These are phyloP conservation scores for Sarocladium oryzae DNA, from an alignment of 2,329 filamentous ascomycete genomes.

Conservation along the genomic window DNA sequence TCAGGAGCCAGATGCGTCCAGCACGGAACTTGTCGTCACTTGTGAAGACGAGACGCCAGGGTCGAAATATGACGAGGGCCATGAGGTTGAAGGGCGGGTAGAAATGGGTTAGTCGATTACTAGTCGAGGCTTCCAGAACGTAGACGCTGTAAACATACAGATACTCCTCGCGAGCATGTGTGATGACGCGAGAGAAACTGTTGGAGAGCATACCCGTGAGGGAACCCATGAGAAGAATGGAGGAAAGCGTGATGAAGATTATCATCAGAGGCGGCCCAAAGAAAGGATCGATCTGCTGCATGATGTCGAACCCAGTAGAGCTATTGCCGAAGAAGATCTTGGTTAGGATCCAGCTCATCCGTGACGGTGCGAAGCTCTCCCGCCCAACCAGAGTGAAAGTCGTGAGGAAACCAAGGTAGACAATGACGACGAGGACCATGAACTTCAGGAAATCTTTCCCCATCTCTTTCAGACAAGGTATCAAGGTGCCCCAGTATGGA, in stretches of 20 bases:
- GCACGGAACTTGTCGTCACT: conserved; percentile 57
- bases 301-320: conserved; percentile 66
- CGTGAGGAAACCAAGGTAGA: conserved; percentile 84
- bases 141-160: conserved; percentile 67
- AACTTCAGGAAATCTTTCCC: conserved; percentile 88
- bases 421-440: conserved; percentile 68
- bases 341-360: conserved; percentile 71
- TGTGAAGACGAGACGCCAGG: conserved; percentile 61
- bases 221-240: conserved; percentile 72
- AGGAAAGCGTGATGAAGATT: conserved; percentile 70
- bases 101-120: conserved; percentile 62
- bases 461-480: conserved; percentile 91
- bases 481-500: conserved; percentile 83
- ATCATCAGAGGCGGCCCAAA: conserved; percentile 59
- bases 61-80: conserved; percentile 64
- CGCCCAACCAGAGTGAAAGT: conserved; percentile 77
- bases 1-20: conserved; percentile 55
- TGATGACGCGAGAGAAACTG: conserved; percentile 60
- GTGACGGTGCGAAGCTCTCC: conserved; percentile 54
- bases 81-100: conserved; percentile 70
- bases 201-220: conserved; percentile 74
- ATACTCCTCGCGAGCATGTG: conserved; percentile 66
- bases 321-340: conserved; percentile 77
- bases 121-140: conserved; percentile 60
- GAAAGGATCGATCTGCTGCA: conserved; percentile 51